These are phyloP conservation scores for Citrus australasica DNA, from an alignment of 345 rosid genomes.

Conservation along the genomic window DNA sequence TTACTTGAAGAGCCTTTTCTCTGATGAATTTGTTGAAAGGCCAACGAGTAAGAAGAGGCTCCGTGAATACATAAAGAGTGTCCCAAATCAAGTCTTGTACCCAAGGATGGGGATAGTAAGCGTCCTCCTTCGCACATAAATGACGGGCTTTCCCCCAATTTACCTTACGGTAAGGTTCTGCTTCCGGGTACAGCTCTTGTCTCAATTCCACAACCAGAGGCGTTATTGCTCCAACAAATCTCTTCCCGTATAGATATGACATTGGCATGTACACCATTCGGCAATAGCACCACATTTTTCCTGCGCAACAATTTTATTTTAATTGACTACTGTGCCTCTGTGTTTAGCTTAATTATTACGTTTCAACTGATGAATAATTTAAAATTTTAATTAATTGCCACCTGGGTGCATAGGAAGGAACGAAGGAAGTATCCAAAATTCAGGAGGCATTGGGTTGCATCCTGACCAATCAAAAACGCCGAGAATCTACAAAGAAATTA, in stretches of 20 bases:
- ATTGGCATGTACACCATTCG: conserved; percentile 30
- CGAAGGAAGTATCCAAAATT: conserved; percentile 32
- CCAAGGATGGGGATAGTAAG: conserved; percentile 9
- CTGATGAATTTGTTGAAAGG: conserved; percentile 27
- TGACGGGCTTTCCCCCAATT: conserved; percentile 10
- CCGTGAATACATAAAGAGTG: conserved; percentile 8
- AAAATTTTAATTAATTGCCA: not conserved
- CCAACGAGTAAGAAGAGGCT: conserved; percentile 32
- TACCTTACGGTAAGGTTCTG: conserved; percentile 16
- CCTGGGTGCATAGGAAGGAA: conserved; percentile 34
- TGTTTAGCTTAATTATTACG: not conserved
- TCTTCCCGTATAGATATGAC: conserved; percentile 21
- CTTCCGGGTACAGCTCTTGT: conserved; percentile 16
- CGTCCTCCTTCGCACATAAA: conserved; percentile 12
- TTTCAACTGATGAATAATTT: not conserved
- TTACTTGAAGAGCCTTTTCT: conserved; percentile 15
- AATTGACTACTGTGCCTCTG: not conserved
- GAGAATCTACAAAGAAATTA: conserved; percentile 16
- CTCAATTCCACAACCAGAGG: conserved; percentile 28
- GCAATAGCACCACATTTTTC: conserved; percentile 29
- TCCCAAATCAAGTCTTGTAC: conserved; percentile 25
- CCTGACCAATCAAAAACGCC: conserved; percentile 32
- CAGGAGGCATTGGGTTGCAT: conserved; percentile 37
- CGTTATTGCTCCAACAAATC: conserved; percentile 22
- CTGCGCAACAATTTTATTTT: conserved; percentile 6